A percentile compares a stretch with the other conserved stretches of the same genome.
Conservation (phyloP, 1,284 basidiomycete species). For the Porodaedalea pini region DNA sequence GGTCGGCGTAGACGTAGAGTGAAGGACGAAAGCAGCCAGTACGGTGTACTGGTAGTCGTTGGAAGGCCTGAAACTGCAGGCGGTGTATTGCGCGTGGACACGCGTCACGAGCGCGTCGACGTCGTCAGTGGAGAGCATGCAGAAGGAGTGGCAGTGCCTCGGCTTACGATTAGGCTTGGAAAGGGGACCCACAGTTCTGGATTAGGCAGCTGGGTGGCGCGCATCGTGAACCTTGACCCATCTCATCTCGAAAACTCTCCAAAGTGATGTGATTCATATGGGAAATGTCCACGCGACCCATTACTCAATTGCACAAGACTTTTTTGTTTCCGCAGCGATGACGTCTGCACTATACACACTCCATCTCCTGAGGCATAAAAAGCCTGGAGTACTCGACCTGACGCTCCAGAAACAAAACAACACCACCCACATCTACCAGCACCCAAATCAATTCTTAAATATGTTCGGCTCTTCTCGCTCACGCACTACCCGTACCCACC, state of each 20-base stretch:
- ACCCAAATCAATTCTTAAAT: not conserved
- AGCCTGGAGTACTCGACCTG: not conserved
- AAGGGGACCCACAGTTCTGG: not conserved
- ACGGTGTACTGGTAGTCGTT: conserved; percentile 51
- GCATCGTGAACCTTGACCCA: no score
- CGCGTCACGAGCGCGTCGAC: conserved; percentile 12
- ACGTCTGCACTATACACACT: not conserved
- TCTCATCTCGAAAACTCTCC: not conserved
- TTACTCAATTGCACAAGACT: no score
- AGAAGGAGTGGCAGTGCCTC: not conserved
- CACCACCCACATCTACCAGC: not conserved
- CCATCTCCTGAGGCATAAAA: not conserved
- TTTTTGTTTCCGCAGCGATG: not conserved
- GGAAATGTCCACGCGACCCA: no score
- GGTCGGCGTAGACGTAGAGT: conserved; percentile 13
- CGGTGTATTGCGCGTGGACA: conserved; percentile 43
- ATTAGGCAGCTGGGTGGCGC: not conserved
- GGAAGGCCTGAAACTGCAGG: conserved; percentile 46
- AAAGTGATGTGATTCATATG: not conserved
- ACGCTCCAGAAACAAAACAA: not conserved
- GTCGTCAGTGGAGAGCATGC: not conserved
- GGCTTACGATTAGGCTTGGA: not conserved
- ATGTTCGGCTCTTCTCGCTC: conserved; percentile 19
- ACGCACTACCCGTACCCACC: no score
- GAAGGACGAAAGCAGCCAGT: conserved; percentile 56